Percentiles rank a stretch among this genome's conserved stretches.
These are phyloP conservation scores for Mycena indigotica DNA, from an alignment of 768 basidiomycete species.

Conservation along the genomic window DNA sequence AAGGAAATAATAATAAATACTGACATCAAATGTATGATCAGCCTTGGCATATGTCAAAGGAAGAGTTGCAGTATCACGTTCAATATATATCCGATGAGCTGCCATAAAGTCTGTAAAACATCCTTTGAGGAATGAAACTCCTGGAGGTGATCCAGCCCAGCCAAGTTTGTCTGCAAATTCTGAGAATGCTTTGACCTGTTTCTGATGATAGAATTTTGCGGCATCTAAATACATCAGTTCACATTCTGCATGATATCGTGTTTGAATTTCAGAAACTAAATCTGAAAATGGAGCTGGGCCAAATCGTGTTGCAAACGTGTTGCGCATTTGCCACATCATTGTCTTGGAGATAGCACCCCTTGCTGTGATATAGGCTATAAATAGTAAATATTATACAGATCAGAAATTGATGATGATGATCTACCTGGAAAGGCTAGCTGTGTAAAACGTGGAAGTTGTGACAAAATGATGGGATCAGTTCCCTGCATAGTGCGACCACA, in stretches of 20 bases:
- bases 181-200: not conserved
- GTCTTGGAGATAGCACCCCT: slow-evolving; percentile 1
- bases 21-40: not conserved
- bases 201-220: not conserved
- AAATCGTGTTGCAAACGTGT: not conserved
- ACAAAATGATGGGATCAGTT: slow-evolving; percentile 11
- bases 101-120: not conserved
- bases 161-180: not conserved
- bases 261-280: slow-evolving; percentile 5
- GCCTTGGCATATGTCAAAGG: not conserved
- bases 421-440: slow-evolving; percentile 10
- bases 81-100: not conserved
- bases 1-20: not conserved
- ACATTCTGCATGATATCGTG: not conserved
- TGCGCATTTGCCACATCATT: slow-evolving; percentile 3
- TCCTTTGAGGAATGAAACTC: not conserved
- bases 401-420: not conserved
- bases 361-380: slow-evolving; percentile 5
- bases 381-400: not conserved
- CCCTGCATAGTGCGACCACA: slow-evolving; percentile 12
- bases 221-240: slow-evolving; percentile 8
- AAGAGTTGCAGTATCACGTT: not conserved
- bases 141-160: not conserved
- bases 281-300: slow-evolving; percentile 7
- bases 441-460: slow-evolving; percentile 12